Conservation (phyloP, 2,329 filamentous ascomycete species). For the Xylariaceae sp. region DNA sequence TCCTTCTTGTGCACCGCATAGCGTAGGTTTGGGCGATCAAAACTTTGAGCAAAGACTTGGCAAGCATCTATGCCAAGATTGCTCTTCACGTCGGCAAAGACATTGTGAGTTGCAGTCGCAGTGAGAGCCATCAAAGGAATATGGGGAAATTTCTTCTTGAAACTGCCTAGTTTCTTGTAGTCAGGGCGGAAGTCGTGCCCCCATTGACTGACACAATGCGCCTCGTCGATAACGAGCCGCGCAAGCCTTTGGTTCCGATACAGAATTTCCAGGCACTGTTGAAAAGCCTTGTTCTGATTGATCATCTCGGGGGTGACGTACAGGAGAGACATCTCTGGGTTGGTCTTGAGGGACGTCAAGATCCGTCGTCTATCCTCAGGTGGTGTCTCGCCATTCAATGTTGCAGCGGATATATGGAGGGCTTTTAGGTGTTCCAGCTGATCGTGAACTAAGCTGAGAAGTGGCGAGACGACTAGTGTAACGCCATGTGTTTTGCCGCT, state of each 20-base stretch:
- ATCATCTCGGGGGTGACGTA: slow-evolving; percentile 98
- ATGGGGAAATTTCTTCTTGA: slow-evolving; percentile 66
- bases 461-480: slow-evolving; percentile 88
- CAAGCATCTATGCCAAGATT: slow-evolving; percentile 81
- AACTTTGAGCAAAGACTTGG: slow-evolving; percentile 80
- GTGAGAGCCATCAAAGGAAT: slow-evolving; percentile 94
- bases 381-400: slow-evolving; percentile 74
- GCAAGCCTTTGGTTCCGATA: slow-evolving; percentile 70
- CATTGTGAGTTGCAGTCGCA: slow-evolving; percentile 88
- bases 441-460: slow-evolving; percentile 95
- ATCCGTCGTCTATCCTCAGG: slow-evolving; percentile 60
- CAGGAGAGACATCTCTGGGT: slow-evolving; percentile 73
- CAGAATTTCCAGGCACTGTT: slow-evolving; percentile 60
- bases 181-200: slow-evolving; percentile 96
- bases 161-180: slow-evolving; percentile 78
- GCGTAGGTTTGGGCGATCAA: slow-evolving; percentile 89
- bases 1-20: slow-evolving; percentile 78
- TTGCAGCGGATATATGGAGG: slow-evolving; percentile 70
- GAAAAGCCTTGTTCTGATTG: slow-evolving; percentile 69
- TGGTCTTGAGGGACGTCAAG: slow-evolving; percentile 58
- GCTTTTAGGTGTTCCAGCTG: slow-evolving; percentile 79
- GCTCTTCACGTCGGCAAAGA: slow-evolving; percentile 84
- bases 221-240: slow-evolving; percentile 92
- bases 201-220: slow-evolving; percentile 98
- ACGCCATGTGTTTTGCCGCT: slow-evolving; percentile 79